Evolutionary conservation across 768 basidiomycete genomes (phyloP).

Genomic region (Calocybe cyanea): DNA sequence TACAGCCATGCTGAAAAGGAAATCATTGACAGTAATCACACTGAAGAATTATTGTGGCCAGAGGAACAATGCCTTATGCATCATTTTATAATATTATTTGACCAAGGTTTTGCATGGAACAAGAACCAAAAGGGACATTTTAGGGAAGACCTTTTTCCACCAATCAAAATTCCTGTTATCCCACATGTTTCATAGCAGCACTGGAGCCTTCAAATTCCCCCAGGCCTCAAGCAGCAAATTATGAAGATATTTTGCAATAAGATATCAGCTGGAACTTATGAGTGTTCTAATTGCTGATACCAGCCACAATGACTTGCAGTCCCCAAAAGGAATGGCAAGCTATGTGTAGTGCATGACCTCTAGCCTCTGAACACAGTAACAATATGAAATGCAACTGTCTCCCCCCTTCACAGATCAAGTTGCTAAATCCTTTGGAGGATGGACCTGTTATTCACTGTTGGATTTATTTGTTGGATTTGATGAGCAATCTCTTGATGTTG

Average conservation of each 20-base stretch:
- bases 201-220: slow-evolving; percentile 28
- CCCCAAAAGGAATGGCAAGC: slow-evolving; percentile 23
- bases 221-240: slow-evolving; percentile 22
- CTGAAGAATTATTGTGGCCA: slow-evolving; percentile 24
- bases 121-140: slow-evolving; percentile 32
- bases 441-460: slow-evolving; percentile 15
- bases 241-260: slow-evolving; percentile 23
- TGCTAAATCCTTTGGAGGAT: slow-evolving; percentile 24
- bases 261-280: slow-evolving; percentile 21
- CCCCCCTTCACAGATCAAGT: slow-evolving; percentile 31
- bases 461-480: slow-evolving; percentile 36
- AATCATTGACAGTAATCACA: slow-evolving; percentile 10
- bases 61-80: slow-evolving; percentile 29
- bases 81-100: slow-evolving; percentile 26
- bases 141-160: slow-evolving; percentile 27
- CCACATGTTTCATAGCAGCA: slow-evolving; percentile 29
- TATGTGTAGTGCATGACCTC: slow-evolving; percentile 35
- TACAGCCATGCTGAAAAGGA: slow-evolving; percentile 21
- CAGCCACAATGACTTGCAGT: slow-evolving; percentile 35
- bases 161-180: slow-evolving; percentile 28
- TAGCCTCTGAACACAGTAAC: slow-evolving; percentile 34
- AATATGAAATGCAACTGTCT: slow-evolving; percentile 29
- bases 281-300: slow-evolving; percentile 35
- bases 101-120: slow-evolving; percentile 35
- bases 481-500: slow-evolving; percentile 17